Evolutionary conservation across 2,329 filamentous ascomycete genomes (phyloP).

Genomic region (Apiospora saccharicola): DNA sequence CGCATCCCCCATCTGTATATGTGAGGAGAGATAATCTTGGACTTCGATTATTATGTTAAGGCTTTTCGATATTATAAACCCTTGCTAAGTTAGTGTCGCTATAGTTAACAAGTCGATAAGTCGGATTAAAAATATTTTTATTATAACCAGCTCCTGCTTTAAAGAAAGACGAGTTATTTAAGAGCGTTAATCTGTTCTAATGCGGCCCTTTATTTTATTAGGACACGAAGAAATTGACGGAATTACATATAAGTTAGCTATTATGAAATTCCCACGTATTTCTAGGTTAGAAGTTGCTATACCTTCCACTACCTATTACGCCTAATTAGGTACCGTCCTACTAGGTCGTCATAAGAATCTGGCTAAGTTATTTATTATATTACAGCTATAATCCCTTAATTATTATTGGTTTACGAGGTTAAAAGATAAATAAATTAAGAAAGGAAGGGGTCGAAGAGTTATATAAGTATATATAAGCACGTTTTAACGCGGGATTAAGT

Average conservation of each 20-base stretch:
- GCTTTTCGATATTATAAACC: too few species aligned
- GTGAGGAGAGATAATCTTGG: too few species aligned
- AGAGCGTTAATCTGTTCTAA: conserved; percentile 8
- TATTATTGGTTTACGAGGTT: conserved; percentile 10
- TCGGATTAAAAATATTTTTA: conserved; percentile 7
- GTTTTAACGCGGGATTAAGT: not conserved
- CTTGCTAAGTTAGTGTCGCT: too few species aligned
- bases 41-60: too few species aligned
- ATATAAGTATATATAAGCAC: not conserved
- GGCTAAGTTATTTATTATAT: not conserved
- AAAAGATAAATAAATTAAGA: not conserved
- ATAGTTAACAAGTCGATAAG: not conserved
- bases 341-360: conserved; percentile 10
- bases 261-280: not conserved
- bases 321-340: conserved; percentile 12
- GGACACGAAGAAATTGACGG: not conserved
- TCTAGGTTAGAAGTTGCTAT: conserved; percentile 3
- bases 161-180: not conserved
- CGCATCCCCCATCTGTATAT: too few species aligned
- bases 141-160: not conserved
- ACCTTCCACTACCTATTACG: conserved; percentile 6
- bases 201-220: not conserved
- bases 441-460: not conserved
- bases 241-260: not conserved
- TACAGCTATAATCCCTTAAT: not conserved